A percentile compares a stretch with the other conserved stretches of the same genome.
Evolutionary conservation across 805 yeast species (phyloP).

Genomic region (Candida morakotiae): DNA sequence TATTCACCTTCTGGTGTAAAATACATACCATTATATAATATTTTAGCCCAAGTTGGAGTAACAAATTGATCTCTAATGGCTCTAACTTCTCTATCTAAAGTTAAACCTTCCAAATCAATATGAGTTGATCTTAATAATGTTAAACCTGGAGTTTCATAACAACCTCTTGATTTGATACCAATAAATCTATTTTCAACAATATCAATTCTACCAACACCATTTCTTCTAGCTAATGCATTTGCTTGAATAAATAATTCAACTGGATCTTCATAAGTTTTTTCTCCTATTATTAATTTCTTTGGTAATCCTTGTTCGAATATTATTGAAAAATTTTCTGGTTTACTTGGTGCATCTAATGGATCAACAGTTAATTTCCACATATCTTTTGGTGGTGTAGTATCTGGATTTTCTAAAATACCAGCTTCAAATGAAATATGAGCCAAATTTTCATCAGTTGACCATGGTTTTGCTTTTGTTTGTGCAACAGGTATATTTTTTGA

Average conservation of each 20-base stretch:
- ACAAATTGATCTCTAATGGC: slow-evolving; percentile 95
- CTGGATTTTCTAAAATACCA: slow-evolving; percentile 98
- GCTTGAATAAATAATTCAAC: slow-evolving; percentile 91
- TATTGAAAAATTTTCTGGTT: slow-evolving; percentile 84
- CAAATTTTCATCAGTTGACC: slow-evolving; percentile 99
- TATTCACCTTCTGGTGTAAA: slow-evolving; percentile 98
- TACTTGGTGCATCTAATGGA: slow-evolving; percentile 91
- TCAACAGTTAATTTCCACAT: slow-evolving; percentile 99
- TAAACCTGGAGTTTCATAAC: slow-evolving; percentile 99
- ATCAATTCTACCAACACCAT: slow-evolving; percentile 99
- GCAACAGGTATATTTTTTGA: slow-evolving; percentile 89
- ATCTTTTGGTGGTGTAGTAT: slow-evolving; percentile 98
- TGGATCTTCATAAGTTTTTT: slow-evolving; percentile 70
- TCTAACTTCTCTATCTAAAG: slow-evolving; percentile 96
- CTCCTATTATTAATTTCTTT: slow-evolving; percentile 68
- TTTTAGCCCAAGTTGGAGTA: slow-evolving; percentile 84
- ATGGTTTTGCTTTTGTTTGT: slow-evolving; percentile 98
- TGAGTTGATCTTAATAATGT: slow-evolving; percentile 92
- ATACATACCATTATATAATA: slow-evolving; percentile 95
- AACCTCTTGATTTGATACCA: slow-evolving; percentile 98
- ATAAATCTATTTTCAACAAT: slow-evolving; percentile 98
- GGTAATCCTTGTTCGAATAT: slow-evolving; percentile 87
- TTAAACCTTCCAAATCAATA: slow-evolving; percentile 94
- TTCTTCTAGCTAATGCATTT: slow-evolving; percentile 94
- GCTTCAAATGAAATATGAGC: slow-evolving; percentile 99